Evolutionary conservation across 2,329 filamentous ascomycete species (phyloP).

Genomic region (Monosporascus sp.): DNA sequence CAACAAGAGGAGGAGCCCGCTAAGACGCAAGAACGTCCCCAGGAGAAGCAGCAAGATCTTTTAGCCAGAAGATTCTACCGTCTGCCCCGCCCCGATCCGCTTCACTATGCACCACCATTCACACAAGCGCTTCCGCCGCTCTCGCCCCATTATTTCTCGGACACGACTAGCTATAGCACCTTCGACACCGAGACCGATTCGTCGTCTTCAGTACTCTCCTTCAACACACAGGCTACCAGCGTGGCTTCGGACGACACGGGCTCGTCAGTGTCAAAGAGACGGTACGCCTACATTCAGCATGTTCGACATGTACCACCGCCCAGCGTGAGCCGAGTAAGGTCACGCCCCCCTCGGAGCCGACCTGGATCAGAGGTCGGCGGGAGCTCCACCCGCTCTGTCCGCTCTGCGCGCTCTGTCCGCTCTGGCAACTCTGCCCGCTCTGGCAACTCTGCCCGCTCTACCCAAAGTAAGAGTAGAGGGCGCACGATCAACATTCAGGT

Average conservation of each 20-base stretch:
- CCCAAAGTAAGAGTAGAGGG: constrained; percentile 10
- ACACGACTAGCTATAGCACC: constrained; percentile 18
- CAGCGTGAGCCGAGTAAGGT: constrained; percentile 18
- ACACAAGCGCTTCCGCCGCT: constrained; percentile 10
- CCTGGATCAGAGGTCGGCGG: constrained; percentile 20
- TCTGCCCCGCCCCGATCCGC: constrained; percentile 15
- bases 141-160: constrained; percentile 23
- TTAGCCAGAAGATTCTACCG: constrained; percentile 26
- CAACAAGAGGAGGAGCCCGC: background rate
- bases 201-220: constrained; percentile 30
- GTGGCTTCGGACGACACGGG: constrained; percentile 26
- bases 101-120: constrained; percentile 9
- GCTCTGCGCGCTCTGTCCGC: background rate
- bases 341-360: constrained; percentile 16
- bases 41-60: constrained; percentile 13
- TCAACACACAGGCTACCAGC: constrained; percentile 34
- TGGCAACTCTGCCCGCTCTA: no score
- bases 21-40: constrained; percentile 2
- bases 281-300: constrained; percentile 22
- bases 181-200: constrained; percentile 31
- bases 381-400: constrained; percentile 12
- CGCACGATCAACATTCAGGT: constrained; percentile 27
- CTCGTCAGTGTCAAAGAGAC: constrained; percentile 14
- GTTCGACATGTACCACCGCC: constrained; percentile 21
- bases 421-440: no score